phyloP scores from a whole-genome alignment of 2,329 filamentous ascomycete genomes.

The Xylariaceae sp. region DNA sequence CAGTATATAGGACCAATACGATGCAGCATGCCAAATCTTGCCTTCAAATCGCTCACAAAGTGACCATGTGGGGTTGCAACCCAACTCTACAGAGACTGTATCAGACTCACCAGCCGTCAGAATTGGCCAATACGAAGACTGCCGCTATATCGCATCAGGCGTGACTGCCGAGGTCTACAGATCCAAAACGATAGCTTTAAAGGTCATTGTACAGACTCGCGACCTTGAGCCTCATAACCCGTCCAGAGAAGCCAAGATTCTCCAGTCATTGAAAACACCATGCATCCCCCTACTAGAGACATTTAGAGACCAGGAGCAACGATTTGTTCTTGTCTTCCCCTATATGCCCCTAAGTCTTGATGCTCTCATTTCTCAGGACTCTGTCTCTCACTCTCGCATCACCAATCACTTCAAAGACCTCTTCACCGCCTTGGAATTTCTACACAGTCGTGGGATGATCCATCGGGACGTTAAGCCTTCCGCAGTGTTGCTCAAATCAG shows the following conservation, averaged over 20 bases:
- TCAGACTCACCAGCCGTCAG: conserved; percentile 34
- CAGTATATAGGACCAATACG: conserved; percentile 53
- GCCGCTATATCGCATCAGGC: conserved; percentile 58
- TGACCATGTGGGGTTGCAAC: conserved; percentile 16
- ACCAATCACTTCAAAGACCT: conserved; percentile 58
- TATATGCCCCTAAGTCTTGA: conserved; percentile 73
- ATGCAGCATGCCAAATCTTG: conserved; percentile 37
- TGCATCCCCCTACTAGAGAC: conserved; percentile 67
- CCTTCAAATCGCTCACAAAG: conserved; percentile 27
- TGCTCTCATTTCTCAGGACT: conserved; percentile 54
- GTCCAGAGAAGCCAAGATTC: conserved; percentile 71
- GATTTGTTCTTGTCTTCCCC: conserved; percentile 78
- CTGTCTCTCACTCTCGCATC: conserved; percentile 31
- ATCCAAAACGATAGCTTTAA: conserved; percentile 64
- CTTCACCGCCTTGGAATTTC: conserved; percentile 64
- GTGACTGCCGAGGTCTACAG: conserved; percentile 82
- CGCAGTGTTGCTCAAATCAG: conserved; percentile 70
- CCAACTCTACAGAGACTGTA: not conserved
- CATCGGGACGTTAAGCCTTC: conserved; percentile 94
- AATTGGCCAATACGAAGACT: conserved; percentile 53
- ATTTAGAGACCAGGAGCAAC: conserved; percentile 67
- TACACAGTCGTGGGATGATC: conserved; percentile 75
- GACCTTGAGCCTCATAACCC: conserved; percentile 81
- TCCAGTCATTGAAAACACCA: conserved; percentile 54
- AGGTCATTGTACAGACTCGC: conserved; percentile 73